Percentiles rank a stretch among this genome's conserved stretches.
These are phyloP conservation scores for Mucor racemosus DNA, from an alignment of 371 early-diverging fungal species.

Conservation along the genomic window DNA sequence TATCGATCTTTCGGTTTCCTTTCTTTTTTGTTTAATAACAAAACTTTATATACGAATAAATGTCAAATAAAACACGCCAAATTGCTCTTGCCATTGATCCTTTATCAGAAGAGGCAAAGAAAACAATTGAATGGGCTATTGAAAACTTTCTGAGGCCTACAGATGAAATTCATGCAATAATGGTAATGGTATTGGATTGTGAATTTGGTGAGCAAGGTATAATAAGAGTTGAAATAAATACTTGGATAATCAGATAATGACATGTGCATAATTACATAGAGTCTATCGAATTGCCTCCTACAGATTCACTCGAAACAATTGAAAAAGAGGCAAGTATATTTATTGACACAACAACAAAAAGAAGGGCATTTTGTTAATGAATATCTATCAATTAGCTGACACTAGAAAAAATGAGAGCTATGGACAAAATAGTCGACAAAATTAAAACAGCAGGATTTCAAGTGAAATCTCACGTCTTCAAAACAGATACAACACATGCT, in stretches of 20 bases:
- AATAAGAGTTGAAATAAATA: conserved; percentile 4
- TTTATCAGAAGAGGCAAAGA: conserved; percentile 35
- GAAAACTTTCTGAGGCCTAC: conserved; percentile 43
- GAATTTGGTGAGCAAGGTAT: conserved; percentile 45
- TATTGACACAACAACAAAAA: background rate
- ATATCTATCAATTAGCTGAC: conserved; percentile 18
- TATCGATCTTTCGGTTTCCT: background rate
- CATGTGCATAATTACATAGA: background rate
- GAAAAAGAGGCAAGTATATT: conserved; percentile 38
- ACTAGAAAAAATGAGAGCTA: conserved; percentile 22
- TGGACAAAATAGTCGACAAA: conserved; percentile 23
- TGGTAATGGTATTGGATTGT: conserved; percentile 41
- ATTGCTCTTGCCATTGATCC: conserved; percentile 54
- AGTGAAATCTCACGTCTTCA: conserved; percentile 32
- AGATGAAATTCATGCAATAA: conserved; percentile 49
- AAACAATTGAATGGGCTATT: conserved; percentile 51
- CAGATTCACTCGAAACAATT: conserved; percentile 24
- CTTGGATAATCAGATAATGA: too few relatives aligned
- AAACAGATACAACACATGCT: conserved; percentile 34
- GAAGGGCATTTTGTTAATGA: background rate
- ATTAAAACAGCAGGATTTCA: conserved; percentile 15
- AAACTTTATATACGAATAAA: background rate
- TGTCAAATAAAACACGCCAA: conserved; percentile 31
- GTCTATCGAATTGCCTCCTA: conserved; percentile 24
- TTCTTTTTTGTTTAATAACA: conserved; percentile 7